These are phyloP conservation scores for Amesomyces nigricolor DNA, from an alignment of 2,329 filamentous ascomycete genomes.

Conservation along the genomic window DNA sequence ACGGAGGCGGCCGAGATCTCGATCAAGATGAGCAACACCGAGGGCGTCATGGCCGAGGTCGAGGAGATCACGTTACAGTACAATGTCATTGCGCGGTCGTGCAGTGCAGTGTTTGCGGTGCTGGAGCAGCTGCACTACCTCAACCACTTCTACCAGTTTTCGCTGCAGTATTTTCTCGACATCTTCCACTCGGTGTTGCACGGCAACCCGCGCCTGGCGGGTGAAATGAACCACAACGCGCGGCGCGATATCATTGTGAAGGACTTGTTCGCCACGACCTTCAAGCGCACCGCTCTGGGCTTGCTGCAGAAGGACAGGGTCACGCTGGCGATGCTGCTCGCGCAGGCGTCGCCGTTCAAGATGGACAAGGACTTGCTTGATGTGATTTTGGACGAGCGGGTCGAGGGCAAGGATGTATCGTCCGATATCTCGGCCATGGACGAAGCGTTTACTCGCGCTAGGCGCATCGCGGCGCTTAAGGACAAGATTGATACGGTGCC, in stretches of 20 bases:
- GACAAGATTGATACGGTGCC: constrained; percentile 60
- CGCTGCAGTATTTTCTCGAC: constrained; percentile 93
- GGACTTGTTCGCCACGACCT: constrained; percentile 85
- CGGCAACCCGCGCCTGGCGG: constrained; percentile 66
- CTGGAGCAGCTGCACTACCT: constrained; percentile 96
- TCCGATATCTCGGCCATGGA: constrained; percentile 59
- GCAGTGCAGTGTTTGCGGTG: constrained; percentile 95
- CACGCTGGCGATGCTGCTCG: constrained; percentile 88
- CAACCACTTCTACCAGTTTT: constrained; percentile 99
- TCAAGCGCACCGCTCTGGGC: constrained; percentile 87
- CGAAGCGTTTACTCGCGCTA: constrained; percentile 62
- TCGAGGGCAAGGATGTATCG: constrained; percentile 74
- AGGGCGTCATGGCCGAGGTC: constrained; percentile 96
- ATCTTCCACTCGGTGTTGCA: constrained; percentile 93
- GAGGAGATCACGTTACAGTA: constrained; percentile 94
- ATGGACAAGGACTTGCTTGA: constrained; percentile 93
- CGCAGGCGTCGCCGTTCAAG: constrained; percentile 90
- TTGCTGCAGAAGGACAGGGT: constrained; percentile 91
- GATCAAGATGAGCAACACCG: constrained; percentile 90
- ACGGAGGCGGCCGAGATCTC: constrained; percentile 96
- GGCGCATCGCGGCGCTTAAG: constrained; percentile 67
- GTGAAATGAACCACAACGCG: constrained; percentile 66
- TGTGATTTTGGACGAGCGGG: constrained; percentile 69
- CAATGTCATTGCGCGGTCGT: constrained; percentile 85
- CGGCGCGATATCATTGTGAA: constrained; percentile 87